Base-by-base conservation (phyloP, 2,329 filamentous ascomycete species). In the Fusarium sulawesiense region DNA sequence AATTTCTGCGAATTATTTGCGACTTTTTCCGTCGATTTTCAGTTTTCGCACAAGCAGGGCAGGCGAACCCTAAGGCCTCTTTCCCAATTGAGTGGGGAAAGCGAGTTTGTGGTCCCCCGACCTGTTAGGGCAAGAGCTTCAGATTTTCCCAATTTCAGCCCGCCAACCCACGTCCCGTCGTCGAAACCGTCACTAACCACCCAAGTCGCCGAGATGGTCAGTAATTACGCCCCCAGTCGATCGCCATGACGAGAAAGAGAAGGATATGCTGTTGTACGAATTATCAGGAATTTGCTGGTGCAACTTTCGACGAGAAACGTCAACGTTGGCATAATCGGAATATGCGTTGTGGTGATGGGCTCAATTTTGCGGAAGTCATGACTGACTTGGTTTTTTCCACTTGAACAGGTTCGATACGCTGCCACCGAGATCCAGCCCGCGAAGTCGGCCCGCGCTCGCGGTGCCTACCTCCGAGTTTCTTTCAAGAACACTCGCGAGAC, bases 401-500 rank as follows among this genome's bases (percentile, higher is more conserved):
- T 57, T 27, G 56, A 44, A 63, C 50, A 97, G 94, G 93, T 97
- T 89, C 93, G 94, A 86, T 98, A 98, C 94, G 93, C 93, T 86
- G 92, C 92, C 83, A 93, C 91, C 82, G 89, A 94, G 83, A 95
- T 97, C 83, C 88, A 92, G 80, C 86, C 91, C 84, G 89, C 91
- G 79, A 98, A 97, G 90, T 97, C 93, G 87, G 96, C 96, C 85
- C 93, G 95, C 88, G 92, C 95, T 83, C 94, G 96, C 86, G 96
- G 97, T 86, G 94, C 94, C 84, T 99, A 98, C 90, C 93, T 99
- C 80, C 94, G 96, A 83, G 95, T 98, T 79, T 97, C 93, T 79
- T 99, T 98, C 93, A 99, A 99, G 92, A 99, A 99, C 92, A 99
- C 96, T 83, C 94, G 96, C 82, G 97, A 99, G 89, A 98, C 95